Conservation (phyloP, 345 rosid genomes). For the Erysimum cheiranthoides region DNA sequence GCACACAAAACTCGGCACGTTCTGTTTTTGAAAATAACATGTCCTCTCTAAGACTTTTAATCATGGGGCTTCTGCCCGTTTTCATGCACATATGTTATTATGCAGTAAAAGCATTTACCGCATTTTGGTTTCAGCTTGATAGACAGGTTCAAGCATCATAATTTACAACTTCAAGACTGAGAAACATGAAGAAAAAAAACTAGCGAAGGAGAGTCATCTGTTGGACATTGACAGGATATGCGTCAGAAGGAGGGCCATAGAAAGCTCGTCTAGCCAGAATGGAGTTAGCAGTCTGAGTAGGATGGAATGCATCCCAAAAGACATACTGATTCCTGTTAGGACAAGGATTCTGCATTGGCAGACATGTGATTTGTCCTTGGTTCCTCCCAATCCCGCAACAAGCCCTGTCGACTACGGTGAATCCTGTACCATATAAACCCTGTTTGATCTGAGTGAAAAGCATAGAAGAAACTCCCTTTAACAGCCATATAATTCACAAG, state of each 20-base stretch:
- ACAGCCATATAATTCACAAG: neutral
- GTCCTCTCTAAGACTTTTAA: constrained; percentile 15
- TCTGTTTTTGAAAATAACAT: constrained; percentile 35
- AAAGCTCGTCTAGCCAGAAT: constrained; percentile 68
- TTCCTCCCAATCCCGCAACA: constrained; percentile 84
- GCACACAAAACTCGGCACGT: constrained; percentile 23
- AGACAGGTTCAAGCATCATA: constrained; percentile 30
- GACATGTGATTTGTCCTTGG: constrained; percentile 75
- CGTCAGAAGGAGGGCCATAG: constrained; percentile 62
- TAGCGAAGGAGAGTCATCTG: constrained; percentile 61
- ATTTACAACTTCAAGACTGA: constrained; percentile 20
- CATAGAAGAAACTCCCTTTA: constrained; percentile 6
- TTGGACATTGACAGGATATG: constrained; percentile 77
- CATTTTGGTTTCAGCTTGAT: constrained; percentile 21
- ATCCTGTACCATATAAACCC: constrained; percentile 55
- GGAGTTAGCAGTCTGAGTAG: constrained; percentile 71
- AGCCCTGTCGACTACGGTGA: constrained; percentile 65
- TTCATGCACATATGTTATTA: constrained; percentile 29
- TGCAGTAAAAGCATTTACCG: constrained; percentile 22
- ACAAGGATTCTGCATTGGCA: constrained; percentile 69
- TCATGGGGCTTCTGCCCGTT: constrained; percentile 21
- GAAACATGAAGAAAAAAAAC: neutral
- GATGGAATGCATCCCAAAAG: constrained; percentile 97
- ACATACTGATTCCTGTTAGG: constrained; percentile 54
- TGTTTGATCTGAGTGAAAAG: constrained; percentile 11